These are phyloP conservation scores for Xanthoparmelia taractica DNA, from an alignment of 495 filamentous ascomycete genomes.

Conservation along the genomic window DNA sequence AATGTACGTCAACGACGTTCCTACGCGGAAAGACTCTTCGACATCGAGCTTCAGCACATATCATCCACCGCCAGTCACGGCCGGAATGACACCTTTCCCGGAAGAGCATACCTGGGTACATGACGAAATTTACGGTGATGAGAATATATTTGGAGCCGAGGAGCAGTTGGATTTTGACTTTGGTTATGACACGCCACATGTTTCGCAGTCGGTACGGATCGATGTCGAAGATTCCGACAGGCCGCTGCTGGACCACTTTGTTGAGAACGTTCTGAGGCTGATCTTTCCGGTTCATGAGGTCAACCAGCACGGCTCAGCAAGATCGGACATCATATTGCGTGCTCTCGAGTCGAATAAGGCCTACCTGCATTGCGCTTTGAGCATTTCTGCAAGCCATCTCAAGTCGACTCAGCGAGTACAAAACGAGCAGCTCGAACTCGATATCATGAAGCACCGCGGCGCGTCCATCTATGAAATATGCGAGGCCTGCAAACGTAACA, in stretches of 20 bases:
- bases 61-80: conserved; percentile 61
- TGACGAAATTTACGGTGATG: conserved; percentile 61
- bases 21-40: conserved; percentile 71
- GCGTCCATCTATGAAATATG: conserved; percentile 82
- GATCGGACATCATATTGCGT: conserved; percentile 72
- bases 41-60: conserved; percentile 83
- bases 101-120: conserved; percentile 64
- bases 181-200: conserved; percentile 53
- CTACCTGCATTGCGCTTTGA: conserved; percentile 93
- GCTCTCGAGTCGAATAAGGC: conserved; percentile 83
- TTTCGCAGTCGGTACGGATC: conserved; percentile 59
- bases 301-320: conserved; percentile 71
- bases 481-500: conserved; percentile 70
- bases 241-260: conserved; percentile 82
- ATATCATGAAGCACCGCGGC: conserved; percentile 90
- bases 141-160: conserved; percentile 36
- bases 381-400: conserved; percentile 88
- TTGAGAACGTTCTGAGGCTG: conserved; percentile 75
- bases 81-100: conserved; percentile 56
- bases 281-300: conserved; percentile 88
- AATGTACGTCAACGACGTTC: conserved; percentile 87
- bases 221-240: conserved; percentile 86
- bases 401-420: conserved; percentile 64
- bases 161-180: conserved; percentile 64
- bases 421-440: conserved; percentile 74